phyloP scores from a whole-genome alignment of 2,329 filamentous ascomycete genomes.

The Botrytis fragariae region DNA sequence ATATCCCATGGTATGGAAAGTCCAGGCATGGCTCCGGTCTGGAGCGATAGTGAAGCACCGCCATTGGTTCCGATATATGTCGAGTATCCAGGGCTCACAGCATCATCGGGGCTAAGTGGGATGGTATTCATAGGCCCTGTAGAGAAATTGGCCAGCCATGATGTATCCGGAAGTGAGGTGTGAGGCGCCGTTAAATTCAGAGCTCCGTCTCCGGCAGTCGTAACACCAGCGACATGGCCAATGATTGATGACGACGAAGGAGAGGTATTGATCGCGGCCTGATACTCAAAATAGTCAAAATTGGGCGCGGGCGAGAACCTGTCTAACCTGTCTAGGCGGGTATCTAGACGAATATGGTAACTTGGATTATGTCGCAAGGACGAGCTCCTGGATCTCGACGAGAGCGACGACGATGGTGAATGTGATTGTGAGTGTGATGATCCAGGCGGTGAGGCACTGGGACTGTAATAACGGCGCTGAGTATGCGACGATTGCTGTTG shows the following conservation, averaged over 20 bases:
- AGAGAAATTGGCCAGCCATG: constrained; percentile 8
- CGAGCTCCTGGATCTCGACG: constrained; percentile 2
- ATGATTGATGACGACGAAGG: constrained; percentile 12
- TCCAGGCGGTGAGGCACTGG: constrained; percentile 16
- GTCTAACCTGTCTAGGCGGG: constrained; percentile 3
- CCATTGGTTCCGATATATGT: constrained; percentile 11
- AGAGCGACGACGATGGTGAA: constrained; percentile 11
- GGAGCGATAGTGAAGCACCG: constrained; percentile 17
- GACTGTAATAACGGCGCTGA: constrained; percentile 15
- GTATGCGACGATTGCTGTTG: constrained; percentile 11
- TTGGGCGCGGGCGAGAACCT: background rate
- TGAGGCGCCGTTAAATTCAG: constrained; percentile 13
- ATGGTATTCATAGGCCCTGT: background rate
- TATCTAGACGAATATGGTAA: constrained; percentile 10
- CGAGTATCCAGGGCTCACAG: background rate
- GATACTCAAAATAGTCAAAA: constrained; percentile 13
- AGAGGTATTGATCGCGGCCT: background rate
- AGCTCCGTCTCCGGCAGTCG: background rate
- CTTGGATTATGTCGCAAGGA: constrained; percentile 5
- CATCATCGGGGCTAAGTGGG: constrained; percentile 12
- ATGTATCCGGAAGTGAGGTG: background rate
- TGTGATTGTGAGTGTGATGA: constrained; percentile 14
- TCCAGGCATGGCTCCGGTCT: constrained; percentile 16
- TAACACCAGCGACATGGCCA: background rate
- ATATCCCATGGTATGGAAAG: constrained; percentile 28